Evolutionary conservation across 176 grass and related monocot species (phyloP).

Genomic region (Aegilops longissima): DNA sequence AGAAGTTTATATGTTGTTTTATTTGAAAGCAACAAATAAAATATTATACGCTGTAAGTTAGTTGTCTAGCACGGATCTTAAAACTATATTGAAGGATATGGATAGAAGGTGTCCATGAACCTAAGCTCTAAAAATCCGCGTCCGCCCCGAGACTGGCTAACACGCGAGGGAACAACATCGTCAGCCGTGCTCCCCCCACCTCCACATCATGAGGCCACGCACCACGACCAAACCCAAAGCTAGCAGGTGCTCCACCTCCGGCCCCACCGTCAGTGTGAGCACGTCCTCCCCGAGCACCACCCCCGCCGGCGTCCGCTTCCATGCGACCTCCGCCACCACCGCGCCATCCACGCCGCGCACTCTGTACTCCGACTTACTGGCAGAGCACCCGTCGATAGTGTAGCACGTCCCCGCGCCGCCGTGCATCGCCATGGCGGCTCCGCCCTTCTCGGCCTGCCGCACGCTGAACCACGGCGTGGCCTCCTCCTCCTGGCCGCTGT

Average conservation of each 20-base stretch:
- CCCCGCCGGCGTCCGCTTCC: conserved; percentile 64
- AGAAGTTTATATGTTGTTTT: too few relatives aligned
- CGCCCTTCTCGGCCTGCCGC: neutral
- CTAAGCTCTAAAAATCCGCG: too few relatives aligned
- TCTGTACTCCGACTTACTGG: conserved; percentile 33
- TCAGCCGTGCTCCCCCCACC: too few relatives aligned
- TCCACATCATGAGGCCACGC: conserved; percentile 49
- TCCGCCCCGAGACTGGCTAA: too few relatives aligned
- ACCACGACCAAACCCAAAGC: conserved; percentile 57
- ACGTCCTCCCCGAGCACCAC: conserved; percentile 63
- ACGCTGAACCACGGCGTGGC: conserved; percentile 56
- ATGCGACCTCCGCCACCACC: conserved; percentile 19
- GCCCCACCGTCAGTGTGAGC: conserved; percentile 47
- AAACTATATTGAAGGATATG: too few relatives aligned
- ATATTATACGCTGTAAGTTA: too few relatives aligned
- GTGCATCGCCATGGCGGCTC: conserved; percentile 5
- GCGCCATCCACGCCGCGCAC: neutral
- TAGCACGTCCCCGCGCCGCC: conserved; percentile 31
- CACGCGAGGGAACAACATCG: too few relatives aligned
- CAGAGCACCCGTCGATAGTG: conserved; percentile 23
- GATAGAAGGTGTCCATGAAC: too few relatives aligned
- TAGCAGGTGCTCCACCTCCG: conserved; percentile 61
- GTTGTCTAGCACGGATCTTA: too few relatives aligned
- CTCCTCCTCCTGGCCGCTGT: neutral
- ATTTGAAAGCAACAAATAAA: too few relatives aligned